Percentiles rank a stretch among this genome's conserved stretches.
Conservation (phyloP, 2,329 filamentous ascomycete genomes). For the Davidsoniella eucalypti region DNA sequence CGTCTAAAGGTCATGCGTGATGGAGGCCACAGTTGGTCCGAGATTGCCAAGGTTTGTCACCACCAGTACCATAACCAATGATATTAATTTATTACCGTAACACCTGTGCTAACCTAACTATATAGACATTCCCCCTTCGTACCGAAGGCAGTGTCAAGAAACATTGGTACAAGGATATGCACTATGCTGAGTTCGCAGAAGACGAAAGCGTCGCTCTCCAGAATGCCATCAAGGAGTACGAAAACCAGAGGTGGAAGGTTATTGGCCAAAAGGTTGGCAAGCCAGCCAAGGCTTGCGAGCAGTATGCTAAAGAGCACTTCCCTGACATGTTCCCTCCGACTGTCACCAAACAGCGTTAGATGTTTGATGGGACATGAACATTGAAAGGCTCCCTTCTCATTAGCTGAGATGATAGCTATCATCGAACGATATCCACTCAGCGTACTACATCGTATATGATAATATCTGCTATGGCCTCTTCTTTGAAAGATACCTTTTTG, state of each 20-base stretch:
- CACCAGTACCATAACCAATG: background rate
- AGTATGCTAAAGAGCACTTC: constrained; percentile 95
- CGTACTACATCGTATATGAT: no score
- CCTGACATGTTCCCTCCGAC: constrained; percentile 23
- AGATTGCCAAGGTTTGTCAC: constrained; percentile 91
- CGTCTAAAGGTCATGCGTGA: constrained; percentile 89
- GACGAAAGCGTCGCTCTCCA: constrained; percentile 77
- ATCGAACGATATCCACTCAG: background rate
- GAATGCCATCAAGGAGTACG: constrained; percentile 95
- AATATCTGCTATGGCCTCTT: no score
- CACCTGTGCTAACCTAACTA: background rate
- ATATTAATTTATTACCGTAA: no score
- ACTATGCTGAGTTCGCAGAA: constrained; percentile 95
- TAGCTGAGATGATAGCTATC: background rate
- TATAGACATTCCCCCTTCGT: constrained; percentile 71
- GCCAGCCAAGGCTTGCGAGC: constrained; percentile 68
- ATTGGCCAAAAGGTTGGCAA: constrained; percentile 96
- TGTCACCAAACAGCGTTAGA: constrained; percentile 10
- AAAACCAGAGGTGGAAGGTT: constrained; percentile 95
- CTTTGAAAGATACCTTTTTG: no score
- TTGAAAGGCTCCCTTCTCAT: background rate
- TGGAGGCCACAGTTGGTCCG: constrained; percentile 84
- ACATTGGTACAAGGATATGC: constrained; percentile 99
- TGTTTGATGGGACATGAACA: background rate
- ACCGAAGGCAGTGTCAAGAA: constrained; percentile 99